phyloP scores from a whole-genome alignment of 805 yeast genomes.

The Isabelozyma gotoi region DNA sequence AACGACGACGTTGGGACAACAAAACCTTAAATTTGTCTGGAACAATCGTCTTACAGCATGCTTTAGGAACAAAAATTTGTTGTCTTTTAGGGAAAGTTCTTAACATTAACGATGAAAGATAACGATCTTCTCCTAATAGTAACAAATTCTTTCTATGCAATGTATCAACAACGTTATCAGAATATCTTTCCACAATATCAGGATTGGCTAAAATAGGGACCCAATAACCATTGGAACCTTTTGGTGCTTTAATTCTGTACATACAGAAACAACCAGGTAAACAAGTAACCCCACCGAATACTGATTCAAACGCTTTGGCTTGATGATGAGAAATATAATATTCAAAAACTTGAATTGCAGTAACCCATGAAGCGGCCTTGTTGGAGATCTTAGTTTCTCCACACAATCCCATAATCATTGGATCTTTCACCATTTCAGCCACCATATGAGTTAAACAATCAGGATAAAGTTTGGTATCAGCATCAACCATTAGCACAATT shows the following conservation, averaged over 20 bases:
- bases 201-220: slow-evolving; percentile 92
- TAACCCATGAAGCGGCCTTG: slow-evolving; percentile 82
- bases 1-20: slow-evolving; percentile 90
- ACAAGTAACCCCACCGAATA: slow-evolving; percentile 92
- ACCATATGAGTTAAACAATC: slow-evolving; percentile 88
- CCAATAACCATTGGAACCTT: slow-evolving; percentile 71
- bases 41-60: slow-evolving; percentile 89
- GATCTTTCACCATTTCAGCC: slow-evolving; percentile 86
- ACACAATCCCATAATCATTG: slow-evolving; percentile 86
- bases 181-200: slow-evolving; percentile 87
- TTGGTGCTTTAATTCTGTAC: slow-evolving; percentile 89
- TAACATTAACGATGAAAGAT: slow-evolving; percentile 79
- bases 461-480: slow-evolving; percentile 86
- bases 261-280: slow-evolving; percentile 93
- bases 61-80: slow-evolving; percentile 83
- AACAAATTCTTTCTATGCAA: slow-evolving; percentile 84
- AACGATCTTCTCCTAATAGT: slow-evolving; percentile 88
- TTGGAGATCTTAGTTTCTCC: slow-evolving; percentile 93
- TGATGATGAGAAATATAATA: slow-evolving; percentile 93
- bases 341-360: slow-evolving; percentile 91
- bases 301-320: slow-evolving; percentile 92
- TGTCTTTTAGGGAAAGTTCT: slow-evolving; percentile 87
- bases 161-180: slow-evolving; percentile 81
- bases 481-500: slow-evolving; percentile 87
- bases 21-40: slow-evolving; percentile 78